These are phyloP conservation scores for Phaeophleospora eucalypticola DNA, from an alignment of 2,329 filamentous ascomycete species.

Conservation along the genomic window DNA sequence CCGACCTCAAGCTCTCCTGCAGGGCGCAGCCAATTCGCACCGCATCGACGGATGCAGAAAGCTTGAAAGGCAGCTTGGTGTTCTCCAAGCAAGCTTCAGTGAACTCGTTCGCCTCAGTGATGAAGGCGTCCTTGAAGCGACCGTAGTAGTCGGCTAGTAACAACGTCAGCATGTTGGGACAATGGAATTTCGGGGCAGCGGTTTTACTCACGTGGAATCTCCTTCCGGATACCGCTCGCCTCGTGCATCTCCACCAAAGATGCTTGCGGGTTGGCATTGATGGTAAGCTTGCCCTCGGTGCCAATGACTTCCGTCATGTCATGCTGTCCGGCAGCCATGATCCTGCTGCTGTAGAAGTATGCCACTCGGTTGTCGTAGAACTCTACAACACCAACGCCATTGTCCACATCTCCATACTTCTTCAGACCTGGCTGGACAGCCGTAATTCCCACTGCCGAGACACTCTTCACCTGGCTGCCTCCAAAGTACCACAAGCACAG, in stretches of 20 bases:
- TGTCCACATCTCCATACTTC: constrained; percentile 58
- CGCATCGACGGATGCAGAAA: constrained; percentile 55
- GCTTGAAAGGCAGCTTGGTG: constrained; percentile 52
- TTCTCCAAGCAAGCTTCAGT: constrained; percentile 56
- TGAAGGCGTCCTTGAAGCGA: constrained; percentile 59
- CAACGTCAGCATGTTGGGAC: neutral
- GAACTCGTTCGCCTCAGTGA: constrained; percentile 62
- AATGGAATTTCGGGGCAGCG: neutral
- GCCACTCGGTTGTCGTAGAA: constrained; percentile 62
- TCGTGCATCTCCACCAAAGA: constrained; percentile 56
- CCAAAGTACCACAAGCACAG: constrained; percentile 62
- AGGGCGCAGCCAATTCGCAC: constrained; percentile 56
- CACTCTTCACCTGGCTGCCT: constrained; percentile 52
- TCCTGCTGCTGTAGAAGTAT: constrained; percentile 60
- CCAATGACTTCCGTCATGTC: constrained; percentile 66
- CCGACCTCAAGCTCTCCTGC: constrained; percentile 42
- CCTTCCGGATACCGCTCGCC: constrained; percentile 50
- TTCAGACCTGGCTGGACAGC: constrained; percentile 56
- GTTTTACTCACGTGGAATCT: constrained; percentile 51
- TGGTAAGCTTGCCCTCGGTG: constrained; percentile 58
- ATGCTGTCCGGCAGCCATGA: constrained; percentile 66
- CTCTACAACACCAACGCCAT: constrained; percentile 61
- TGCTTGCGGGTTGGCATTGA: constrained; percentile 56
- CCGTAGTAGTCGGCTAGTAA: constrained; percentile 49
- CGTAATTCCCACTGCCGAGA: constrained; percentile 54